These are phyloP conservation scores for Beta lomatogona DNA, from an alignment of 179 eudicot genomes.

Conservation along the genomic window DNA sequence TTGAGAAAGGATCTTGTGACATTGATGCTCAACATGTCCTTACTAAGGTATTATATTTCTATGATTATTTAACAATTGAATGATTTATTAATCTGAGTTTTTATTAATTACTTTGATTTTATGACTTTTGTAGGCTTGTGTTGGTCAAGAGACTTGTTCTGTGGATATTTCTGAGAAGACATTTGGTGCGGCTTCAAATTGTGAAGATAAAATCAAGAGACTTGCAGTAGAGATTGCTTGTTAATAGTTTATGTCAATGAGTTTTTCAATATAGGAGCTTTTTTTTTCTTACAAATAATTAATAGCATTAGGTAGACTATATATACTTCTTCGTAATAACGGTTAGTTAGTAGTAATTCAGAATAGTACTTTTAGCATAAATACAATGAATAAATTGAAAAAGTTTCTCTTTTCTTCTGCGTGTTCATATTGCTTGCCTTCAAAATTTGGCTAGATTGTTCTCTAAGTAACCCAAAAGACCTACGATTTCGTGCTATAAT, in stretches of 20 bases:
- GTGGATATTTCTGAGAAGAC: conserved; percentile 17
- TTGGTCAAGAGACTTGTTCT: conserved; percentile 36
- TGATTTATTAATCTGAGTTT: neutral
- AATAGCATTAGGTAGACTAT: too few relatives aligned
- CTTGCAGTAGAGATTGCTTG: conserved; percentile 41
- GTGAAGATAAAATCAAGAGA: conserved; percentile 22
- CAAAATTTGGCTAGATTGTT: too few relatives aligned
- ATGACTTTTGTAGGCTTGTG: conserved; percentile 31
- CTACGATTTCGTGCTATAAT: too few relatives aligned
- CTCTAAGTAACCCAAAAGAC: too few relatives aligned
- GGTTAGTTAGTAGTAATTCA: too few relatives aligned
- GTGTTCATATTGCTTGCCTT: too few relatives aligned
- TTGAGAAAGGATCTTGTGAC: conserved; percentile 29
- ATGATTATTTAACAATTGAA: neutral
- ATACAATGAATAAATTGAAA: too few relatives aligned
- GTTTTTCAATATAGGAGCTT: too few relatives aligned
- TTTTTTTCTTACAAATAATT: too few relatives aligned
- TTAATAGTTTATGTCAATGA: neutral
- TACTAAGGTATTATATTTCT: conserved; percentile 16
- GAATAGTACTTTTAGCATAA: too few relatives aligned
- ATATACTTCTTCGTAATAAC: too few relatives aligned
- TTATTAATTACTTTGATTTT: neutral
- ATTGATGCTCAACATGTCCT: conserved; percentile 30
- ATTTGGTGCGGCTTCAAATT: conserved; percentile 23
- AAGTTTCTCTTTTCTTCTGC: too few relatives aligned